These are phyloP conservation scores for Apiotrichum veenhuisii DNA, from an alignment of 1,284 basidiomycete species.

Conservation along the genomic window DNA sequence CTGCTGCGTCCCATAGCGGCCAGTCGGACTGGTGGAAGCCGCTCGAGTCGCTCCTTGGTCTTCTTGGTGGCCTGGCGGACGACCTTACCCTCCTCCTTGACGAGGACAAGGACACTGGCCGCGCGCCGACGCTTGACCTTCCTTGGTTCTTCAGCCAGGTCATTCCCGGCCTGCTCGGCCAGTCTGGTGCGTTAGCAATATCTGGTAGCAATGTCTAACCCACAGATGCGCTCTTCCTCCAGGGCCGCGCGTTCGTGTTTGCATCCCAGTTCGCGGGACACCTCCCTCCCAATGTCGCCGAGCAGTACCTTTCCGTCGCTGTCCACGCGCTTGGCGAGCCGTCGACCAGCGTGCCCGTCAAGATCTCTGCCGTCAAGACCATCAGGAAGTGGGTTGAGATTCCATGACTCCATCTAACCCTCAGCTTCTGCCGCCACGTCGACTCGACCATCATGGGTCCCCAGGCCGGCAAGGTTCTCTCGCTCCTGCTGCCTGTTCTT, in stretches of 20 bases:
- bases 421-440: conserved; percentile 54
- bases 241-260: conserved; percentile 91
- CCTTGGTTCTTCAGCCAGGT: conserved; percentile 69
- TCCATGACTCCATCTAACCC: background rate
- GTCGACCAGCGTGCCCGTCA: conserved; percentile 73
- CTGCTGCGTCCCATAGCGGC: conserved; percentile 30
- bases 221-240: conserved; percentile 78
- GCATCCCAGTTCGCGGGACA: conserved; percentile 80
- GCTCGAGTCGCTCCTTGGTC: conserved; percentile 76
- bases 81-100: conserved; percentile 71
- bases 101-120: conserved; percentile 61
- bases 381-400: conserved; percentile 81
- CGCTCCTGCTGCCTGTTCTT: conserved; percentile 78
- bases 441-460: conserved; percentile 57
- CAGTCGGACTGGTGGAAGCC: conserved; percentile 66
- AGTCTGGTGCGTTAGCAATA: conserved; percentile 25
- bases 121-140: conserved; percentile 68
- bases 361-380: conserved; percentile 88
- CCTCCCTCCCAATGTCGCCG: conserved; percentile 66
- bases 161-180: conserved; percentile 67
- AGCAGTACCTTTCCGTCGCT: conserved; percentile 81
- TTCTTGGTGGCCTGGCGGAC: conserved; percentile 78
- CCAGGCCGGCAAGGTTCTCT: conserved; percentile 70
- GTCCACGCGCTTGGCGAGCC: conserved; percentile 74
- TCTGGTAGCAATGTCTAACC: background rate